Evolutionary conservation across 1,284 basidiomycete genomes (phyloP).

Genomic region (Paramarasmius palmivorus): DNA sequence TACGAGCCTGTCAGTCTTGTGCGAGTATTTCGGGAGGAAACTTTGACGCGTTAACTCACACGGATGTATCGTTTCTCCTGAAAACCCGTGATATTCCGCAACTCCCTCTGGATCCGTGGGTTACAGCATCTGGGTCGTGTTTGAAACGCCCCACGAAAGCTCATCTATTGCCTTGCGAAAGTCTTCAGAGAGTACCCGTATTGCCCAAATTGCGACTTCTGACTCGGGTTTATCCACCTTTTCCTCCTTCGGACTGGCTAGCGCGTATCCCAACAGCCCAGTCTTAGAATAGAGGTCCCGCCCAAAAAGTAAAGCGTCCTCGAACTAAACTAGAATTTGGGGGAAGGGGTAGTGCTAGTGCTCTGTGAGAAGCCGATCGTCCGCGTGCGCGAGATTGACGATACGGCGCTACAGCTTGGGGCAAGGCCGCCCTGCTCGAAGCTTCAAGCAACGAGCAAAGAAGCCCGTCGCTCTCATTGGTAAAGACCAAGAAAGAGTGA

Average conservation of each 20-base stretch:
- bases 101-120: slow-evolving; percentile 58
- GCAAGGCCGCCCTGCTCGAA: background rate
- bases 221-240: background rate
- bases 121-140: slow-evolving; percentile 38
- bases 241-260: background rate
- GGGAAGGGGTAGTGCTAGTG: too few relatives aligned
- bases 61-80: slow-evolving; percentile 53
- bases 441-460: background rate
- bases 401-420: too few relatives aligned
- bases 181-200: slow-evolving; percentile 50
- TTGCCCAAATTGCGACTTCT: background rate
- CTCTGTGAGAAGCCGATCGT: too few relatives aligned
- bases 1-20: too few relatives aligned
- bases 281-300: background rate
- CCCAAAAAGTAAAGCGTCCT: background rate
- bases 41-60: background rate
- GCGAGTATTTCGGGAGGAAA: slow-evolving; percentile 1
- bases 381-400: background rate
- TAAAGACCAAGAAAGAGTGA: background rate
- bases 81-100: slow-evolving; percentile 57
- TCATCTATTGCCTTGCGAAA: slow-evolving; percentile 53
- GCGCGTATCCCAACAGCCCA: background rate
- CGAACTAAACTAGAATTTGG: background rate
- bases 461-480: background rate
- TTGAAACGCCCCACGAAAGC: slow-evolving; percentile 39